These are phyloP conservation scores for Ilex aquifolium DNA, from an alignment of 257 asterid genomes.

Conservation along the genomic window DNA sequence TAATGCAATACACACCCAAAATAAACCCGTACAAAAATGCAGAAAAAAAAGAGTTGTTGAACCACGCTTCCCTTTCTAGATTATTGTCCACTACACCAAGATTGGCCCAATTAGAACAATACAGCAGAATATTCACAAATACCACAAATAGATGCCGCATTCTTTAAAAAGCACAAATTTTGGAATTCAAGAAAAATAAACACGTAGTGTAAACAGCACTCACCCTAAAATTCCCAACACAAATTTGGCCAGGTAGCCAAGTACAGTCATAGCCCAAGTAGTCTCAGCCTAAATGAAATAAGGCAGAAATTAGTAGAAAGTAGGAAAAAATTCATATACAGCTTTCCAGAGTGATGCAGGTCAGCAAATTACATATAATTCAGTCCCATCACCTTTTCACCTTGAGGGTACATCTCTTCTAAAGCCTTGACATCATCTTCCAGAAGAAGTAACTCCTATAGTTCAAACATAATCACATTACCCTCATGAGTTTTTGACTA, in stretches of 20 bases:
- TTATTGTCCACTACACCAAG: background rate
- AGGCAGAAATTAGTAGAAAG: background rate
- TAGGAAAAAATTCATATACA: background rate
- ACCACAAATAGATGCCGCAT: background rate
- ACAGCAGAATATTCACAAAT: background rate
- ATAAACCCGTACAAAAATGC: background rate
- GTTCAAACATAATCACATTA: background rate
- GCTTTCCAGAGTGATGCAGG: background rate
- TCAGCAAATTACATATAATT: background rate
- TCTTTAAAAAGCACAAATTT: background rate
- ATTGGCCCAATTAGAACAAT: background rate
- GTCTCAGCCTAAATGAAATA: conserved; percentile 77
- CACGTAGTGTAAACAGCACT: conserved; percentile 12
- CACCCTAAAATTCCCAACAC: conserved; percentile 92
- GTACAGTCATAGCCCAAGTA: conserved; percentile 95
- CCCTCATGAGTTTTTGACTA: background rate
- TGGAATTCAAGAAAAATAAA: background rate
- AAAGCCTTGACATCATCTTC: conserved; percentile 92
- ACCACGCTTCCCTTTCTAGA: background rate
- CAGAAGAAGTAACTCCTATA: conserved; percentile 83
- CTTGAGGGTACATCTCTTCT: conserved; percentile 99
- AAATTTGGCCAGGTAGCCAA: conserved; percentile 88
- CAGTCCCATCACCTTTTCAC: conserved; percentile 74
- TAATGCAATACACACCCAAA: background rate
- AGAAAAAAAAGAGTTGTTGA: too few species aligned